Conservation (phyloP, 208 protist species). For the Crithidia bombi region DNA sequence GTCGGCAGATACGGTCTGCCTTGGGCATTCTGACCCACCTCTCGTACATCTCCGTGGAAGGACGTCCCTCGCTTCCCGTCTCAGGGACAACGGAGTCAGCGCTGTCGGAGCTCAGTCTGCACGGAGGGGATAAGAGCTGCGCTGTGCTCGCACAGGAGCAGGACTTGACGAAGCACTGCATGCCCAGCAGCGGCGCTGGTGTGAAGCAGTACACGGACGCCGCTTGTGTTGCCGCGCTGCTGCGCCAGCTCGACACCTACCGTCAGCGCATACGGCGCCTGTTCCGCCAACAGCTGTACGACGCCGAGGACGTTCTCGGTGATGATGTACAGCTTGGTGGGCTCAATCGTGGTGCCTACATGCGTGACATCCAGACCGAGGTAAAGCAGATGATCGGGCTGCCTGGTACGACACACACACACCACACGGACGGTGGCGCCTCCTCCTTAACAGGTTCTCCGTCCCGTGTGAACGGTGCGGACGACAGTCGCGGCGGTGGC, state of each 20-base stretch:
- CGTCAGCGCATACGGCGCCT: conserved; percentile 54
- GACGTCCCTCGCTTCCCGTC: background rate
- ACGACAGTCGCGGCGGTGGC: background rate
- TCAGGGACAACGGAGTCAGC: background rate
- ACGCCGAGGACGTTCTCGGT: conserved; percentile 83
- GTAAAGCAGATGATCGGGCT: conserved; percentile 58
- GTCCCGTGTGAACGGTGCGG: background rate
- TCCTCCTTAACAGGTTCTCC: conserved; percentile 12
- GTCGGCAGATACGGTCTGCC: conserved; percentile 22
- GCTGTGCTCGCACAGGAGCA: background rate
- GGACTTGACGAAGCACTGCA: background rate
- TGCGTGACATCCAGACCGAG: conserved; percentile 56
- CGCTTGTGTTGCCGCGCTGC: conserved; percentile 36
- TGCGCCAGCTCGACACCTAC: conserved; percentile 72
- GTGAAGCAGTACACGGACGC: conserved; percentile 13
- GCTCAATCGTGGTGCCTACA: conserved; percentile 35
- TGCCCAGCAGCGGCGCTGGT: background rate
- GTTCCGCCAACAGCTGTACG: conserved; percentile 86
- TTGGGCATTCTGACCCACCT: conserved; percentile 25
- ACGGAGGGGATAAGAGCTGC: background rate
- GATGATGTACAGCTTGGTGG: conserved; percentile 36
- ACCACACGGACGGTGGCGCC: background rate
- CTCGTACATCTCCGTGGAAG: conserved; percentile 29
- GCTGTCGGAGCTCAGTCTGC: background rate
- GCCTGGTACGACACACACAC: conserved; percentile 18